These are phyloP conservation scores for Astrothelium subdiscretum DNA, from an alignment of 495 filamentous ascomycete genomes.

Conservation along the genomic window DNA sequence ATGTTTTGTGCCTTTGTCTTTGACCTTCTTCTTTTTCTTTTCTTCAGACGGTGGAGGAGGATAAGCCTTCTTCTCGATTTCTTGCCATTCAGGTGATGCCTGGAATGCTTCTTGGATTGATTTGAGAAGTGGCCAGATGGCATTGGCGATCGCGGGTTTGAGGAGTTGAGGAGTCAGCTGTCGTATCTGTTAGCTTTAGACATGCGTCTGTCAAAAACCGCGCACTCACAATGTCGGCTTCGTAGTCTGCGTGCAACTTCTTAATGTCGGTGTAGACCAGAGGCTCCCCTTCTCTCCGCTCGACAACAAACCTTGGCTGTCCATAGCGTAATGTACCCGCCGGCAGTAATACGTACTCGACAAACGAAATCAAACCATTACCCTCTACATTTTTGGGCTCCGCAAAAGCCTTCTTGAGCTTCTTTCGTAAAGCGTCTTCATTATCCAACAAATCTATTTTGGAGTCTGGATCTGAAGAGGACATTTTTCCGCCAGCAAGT, in stretches of 20 bases:
- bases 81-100: constrained; percentile 66
- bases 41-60: constrained; percentile 47
- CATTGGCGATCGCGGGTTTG: constrained; percentile 62
- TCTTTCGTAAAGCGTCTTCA: constrained; percentile 57
- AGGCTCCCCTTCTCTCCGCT: constrained; percentile 52
- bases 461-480: constrained; percentile 48
- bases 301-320: constrained; percentile 45
- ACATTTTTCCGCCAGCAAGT: constrained; percentile 70
- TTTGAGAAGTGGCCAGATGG: constrained; percentile 56
- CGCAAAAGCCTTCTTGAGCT: constrained; percentile 72
- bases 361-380: constrained; percentile 74
- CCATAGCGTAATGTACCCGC: constrained; percentile 44
- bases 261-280: constrained; percentile 63
- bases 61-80: constrained; percentile 70
- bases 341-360: constrained; percentile 76
- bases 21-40: constrained; percentile 65
- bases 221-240: constrained; percentile 58
- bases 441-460: constrained; percentile 89
- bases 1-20: constrained; percentile 65
- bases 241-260: constrained; percentile 67
- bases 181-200: constrained; percentile 5
- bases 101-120: constrained; percentile 66
- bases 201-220: background rate
- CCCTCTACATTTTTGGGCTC: constrained; percentile 64
- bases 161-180: constrained; percentile 76